A percentile compares a stretch with the other conserved stretches of the same genome.
phyloP scores from a whole-genome alignment of 768 basidiomycete species.

The Tulasnella sp. region DNA sequence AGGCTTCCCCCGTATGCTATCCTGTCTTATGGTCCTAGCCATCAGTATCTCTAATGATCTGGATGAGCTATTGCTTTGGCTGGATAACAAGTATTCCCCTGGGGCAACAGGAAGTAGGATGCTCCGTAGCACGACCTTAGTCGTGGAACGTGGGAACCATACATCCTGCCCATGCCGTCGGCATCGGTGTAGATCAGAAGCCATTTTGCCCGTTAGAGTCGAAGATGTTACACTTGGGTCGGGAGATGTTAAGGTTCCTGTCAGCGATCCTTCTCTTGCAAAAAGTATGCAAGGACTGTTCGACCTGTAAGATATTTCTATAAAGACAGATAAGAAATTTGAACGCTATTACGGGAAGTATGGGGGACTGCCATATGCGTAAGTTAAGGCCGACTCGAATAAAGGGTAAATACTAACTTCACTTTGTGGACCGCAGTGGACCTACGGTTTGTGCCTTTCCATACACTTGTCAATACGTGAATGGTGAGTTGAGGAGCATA shows the following conservation, averaged over 20 bases:
- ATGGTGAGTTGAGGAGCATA: no score
- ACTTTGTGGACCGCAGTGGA: no score
- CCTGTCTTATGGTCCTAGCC: background rate
- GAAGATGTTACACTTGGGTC: background rate
- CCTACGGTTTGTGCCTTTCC: no score
- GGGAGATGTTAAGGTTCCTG: background rate
- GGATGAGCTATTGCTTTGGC: background rate
- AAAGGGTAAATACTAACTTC: no score
- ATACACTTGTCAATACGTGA: no score
- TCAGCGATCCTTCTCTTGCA: background rate
- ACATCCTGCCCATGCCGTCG: background rate
- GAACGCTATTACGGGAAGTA: no score
- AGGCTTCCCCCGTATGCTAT: conserved; percentile 43
- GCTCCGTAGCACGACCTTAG: background rate
- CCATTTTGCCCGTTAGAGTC: background rate
- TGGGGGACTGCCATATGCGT: no score
- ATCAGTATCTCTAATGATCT: background rate
- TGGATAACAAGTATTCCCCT: background rate
- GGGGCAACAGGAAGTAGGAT: background rate
- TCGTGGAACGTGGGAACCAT: no score
- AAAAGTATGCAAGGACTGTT: background rate
- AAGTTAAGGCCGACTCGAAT: no score
- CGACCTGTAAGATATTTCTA: no score
- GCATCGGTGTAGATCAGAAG: background rate
- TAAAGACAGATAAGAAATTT: no score